A percentile compares a stretch with the other conserved stretches of the same genome.
These are phyloP conservation scores for Xerocomus amazonicus DNA, from an alignment of 1,284 basidiomycete species.

Conservation along the genomic window DNA sequence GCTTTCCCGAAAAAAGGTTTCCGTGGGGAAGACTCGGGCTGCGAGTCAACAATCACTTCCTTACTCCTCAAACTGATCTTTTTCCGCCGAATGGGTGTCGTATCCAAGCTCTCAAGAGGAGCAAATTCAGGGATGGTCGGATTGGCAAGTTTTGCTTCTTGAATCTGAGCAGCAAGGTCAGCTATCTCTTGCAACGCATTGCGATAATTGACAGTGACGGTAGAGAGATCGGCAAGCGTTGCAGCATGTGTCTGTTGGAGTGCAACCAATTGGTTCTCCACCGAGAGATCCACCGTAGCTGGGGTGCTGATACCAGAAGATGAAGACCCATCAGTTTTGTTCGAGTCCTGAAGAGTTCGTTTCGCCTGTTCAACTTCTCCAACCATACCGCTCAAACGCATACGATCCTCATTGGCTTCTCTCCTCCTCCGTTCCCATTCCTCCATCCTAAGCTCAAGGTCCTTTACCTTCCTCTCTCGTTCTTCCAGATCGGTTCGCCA, in stretches of 20 bases:
- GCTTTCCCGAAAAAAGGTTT: constrained; percentile 82
- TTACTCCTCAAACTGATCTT: constrained; percentile 46
- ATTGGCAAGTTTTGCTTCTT: constrained; percentile 69
- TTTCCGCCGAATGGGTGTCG: constrained; percentile 46
- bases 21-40: constrained; percentile 47
- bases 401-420: constrained; percentile 61
- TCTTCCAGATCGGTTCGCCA: constrained; percentile 81
- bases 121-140: constrained; percentile 46
- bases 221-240: constrained; percentile 76
- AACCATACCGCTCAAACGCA: constrained; percentile 62
- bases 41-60: constrained; percentile 45
- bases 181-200: constrained; percentile 88
- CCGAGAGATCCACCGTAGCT: constrained; percentile 31
- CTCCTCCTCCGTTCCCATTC: constrained; percentile 70
- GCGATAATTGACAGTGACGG: constrained; percentile 77
- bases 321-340: constrained; percentile 24
- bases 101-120: constrained; percentile 44
- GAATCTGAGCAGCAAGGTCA: constrained; percentile 79
- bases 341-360: constrained; percentile 51
- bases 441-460: constrained; percentile 72
- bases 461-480: constrained; percentile 70
- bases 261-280: constrained; percentile 57
- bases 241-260: constrained; percentile 75
- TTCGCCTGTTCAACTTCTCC: constrained; percentile 70
- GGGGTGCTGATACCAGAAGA: constrained; percentile 33